Percentiles rank a stretch among this genome's conserved stretches.
These are phyloP conservation scores for Allomyces arbusculus DNA, from an alignment of 192 early-diverging fungal species.

Conservation along the genomic window DNA sequence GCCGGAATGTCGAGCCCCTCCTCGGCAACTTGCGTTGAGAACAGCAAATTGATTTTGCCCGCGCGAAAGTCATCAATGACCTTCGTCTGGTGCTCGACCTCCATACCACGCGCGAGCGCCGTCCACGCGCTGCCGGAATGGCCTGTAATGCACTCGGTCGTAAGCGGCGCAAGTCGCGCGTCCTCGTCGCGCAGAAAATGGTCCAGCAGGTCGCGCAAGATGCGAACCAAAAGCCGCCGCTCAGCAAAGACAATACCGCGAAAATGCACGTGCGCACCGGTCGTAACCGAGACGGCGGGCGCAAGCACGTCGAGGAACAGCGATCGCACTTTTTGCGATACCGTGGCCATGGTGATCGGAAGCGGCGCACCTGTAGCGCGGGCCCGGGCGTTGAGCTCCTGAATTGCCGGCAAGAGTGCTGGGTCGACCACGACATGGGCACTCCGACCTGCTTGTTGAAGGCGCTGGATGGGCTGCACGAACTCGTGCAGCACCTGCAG, in stretches of 20 bases:
- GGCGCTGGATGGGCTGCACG: no score
- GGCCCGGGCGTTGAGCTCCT: conserved; percentile 2
- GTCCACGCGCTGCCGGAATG: no score
- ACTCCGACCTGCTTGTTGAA: no score
- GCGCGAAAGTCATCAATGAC: conserved; percentile 44
- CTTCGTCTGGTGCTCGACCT: not conserved
- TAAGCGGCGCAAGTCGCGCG: no score
- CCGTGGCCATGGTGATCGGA: no score
- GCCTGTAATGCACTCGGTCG: no score
- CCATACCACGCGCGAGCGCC: no score
- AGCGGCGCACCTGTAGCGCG: no score
- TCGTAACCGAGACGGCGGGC: conserved; percentile 32
- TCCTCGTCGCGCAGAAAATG: conserved; percentile 14
- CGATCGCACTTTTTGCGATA: conserved; percentile 14
- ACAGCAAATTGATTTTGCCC: conserved; percentile 50
- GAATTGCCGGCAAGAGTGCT: conserved; percentile 9
- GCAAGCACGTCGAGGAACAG: conserved; percentile 52
- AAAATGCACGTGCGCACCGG: conserved; percentile 22
- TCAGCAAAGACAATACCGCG: conserved; percentile 79
- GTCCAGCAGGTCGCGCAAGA: conserved; percentile 23
- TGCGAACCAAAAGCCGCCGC: conserved; percentile 41
- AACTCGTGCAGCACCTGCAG: no score
- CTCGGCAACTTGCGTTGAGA: conserved; percentile 85
- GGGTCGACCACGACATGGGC: conserved; percentile 5
- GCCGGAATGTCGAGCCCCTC: conserved; percentile 87